Percentiles rank a stretch among this genome's conserved stretches.
Conservation (phyloP, 139 green algal species). For the Parachlorella kessleri region DNA sequence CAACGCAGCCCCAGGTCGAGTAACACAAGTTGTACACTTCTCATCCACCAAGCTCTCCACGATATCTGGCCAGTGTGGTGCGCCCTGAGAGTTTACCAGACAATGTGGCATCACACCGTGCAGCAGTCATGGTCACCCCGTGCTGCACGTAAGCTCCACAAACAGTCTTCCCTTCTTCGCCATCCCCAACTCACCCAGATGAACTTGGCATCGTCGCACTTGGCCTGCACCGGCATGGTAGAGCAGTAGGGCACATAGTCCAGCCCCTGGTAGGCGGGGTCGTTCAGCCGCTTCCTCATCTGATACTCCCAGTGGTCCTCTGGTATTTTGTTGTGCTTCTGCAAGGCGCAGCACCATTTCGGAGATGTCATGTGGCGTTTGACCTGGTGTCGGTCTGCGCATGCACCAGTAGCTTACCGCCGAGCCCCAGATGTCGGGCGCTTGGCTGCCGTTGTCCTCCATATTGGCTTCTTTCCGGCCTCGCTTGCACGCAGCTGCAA, state of each 20-base stretch:
- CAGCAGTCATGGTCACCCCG: no score
- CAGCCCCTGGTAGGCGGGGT: constrained; percentile 69
- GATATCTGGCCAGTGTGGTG: no score
- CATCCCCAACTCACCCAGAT: constrained; percentile 39
- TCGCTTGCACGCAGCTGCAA: background rate
- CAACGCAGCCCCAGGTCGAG: no score
- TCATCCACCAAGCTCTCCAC: no score
- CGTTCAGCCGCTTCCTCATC: constrained; percentile 70
- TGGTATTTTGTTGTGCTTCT: constrained; percentile 57
- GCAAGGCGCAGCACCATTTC: background rate
- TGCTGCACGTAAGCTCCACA: no score
- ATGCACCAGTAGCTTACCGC: constrained; percentile 31
- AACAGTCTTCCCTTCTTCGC: no score
- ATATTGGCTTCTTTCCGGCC: background rate
- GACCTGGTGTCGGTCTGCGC: background rate
- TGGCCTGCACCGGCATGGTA: constrained; percentile 67
- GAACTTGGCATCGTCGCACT: constrained; percentile 61
- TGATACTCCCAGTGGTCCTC: constrained; percentile 76
- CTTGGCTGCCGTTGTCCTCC: constrained; percentile 18
- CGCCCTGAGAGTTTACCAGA: no score
- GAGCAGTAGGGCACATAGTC: constrained; percentile 70
- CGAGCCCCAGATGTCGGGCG: constrained; percentile 46
- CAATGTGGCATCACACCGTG: no score
- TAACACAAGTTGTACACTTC: no score
- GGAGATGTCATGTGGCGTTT: background rate